Conservation (phyloP, 2,329 filamentous ascomycete species). For the Cordyceps militaris region DNA sequence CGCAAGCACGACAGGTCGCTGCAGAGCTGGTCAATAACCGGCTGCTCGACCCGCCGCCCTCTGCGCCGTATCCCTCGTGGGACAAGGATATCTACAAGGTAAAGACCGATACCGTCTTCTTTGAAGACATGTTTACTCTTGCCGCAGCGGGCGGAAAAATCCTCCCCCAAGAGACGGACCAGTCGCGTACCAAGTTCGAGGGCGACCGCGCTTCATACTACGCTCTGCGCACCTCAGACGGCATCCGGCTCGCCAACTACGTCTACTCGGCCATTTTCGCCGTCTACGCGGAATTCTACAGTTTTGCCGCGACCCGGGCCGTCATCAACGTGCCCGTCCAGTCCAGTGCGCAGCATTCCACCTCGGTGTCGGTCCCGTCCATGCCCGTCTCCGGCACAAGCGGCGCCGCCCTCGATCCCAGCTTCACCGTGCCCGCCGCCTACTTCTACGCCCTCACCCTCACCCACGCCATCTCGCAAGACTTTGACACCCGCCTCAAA, state of each 20-base stretch:
- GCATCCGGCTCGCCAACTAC: conserved; percentile 8
- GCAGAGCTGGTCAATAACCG: conserved; percentile 4
- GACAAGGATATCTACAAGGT: not conserved
- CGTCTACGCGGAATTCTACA: conserved; percentile 7
- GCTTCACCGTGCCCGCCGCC: conserved; percentile 7
- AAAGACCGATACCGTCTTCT: not conserved
- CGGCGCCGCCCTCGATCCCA: not conserved
- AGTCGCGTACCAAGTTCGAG: conserved; percentile 4
- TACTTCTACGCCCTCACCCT: conserved; percentile 8
- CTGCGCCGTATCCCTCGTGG: not conserved
- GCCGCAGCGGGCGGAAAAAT: not conserved
- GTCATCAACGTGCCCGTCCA: not conserved
- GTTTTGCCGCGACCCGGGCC: not conserved
- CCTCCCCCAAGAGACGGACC: not conserved
- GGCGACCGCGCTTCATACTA: conserved; percentile 8
- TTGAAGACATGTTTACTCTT: conserved; percentile 9
- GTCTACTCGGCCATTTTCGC: conserved; percentile 9
- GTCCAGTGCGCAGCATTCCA: not conserved
- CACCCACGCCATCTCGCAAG: conserved; percentile 7
- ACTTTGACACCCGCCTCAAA: conserved; percentile 8
- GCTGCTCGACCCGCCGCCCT: conserved; percentile 5
- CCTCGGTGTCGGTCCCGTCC: not conserved
- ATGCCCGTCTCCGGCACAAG: not conserved
- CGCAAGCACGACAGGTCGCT: conserved; percentile 2
- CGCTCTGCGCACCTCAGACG: conserved; percentile 2